Base-by-base conservation (phyloP, 129 eudicot species). In the Daucus carota region DNA sequence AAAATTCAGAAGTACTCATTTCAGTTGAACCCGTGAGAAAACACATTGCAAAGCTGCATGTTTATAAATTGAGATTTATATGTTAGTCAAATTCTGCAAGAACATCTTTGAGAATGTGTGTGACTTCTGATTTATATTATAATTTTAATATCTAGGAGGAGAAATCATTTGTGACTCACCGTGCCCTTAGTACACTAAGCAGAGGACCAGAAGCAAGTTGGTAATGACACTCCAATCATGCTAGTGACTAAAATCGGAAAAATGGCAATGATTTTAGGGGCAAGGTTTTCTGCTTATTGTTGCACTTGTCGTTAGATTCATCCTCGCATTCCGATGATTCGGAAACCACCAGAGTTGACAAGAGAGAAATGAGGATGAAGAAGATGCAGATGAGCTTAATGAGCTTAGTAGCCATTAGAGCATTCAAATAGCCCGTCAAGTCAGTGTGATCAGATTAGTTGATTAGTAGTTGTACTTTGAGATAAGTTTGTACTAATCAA, bases 111-210 rank as follows among this genome's bases (percentile, higher is more conserved):
- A 38, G 50, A 17, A 75, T 50, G 18, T 16, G 13, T 17, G 41
- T 38, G 29, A 31, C 41, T 63, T 63, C 20, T 63, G 0, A 14
- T 63, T 11, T 63, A 14, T 63, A 29, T 1, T 6, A 33, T 67
- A 34, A 22, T 67, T n/a, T n/a, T 34, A 32, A 67, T 34, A 7
- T 5, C 9, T 32, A 43, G 4, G 22, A 50, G 45, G 43, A 8
- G 10, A 29, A 12, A 63, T 0, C 16, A 65, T 18, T n/a, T 17
- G 34, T 50, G 57, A 86, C 96, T 84, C 83, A 90, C 96, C 6
- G 71, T 76, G 82, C 96, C 96, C 75, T 88, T 77, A 18, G 77
- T 82, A 81, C 79, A 63, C n/a, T 88, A 85, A 75, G 36, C 96
- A 88, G n/a, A n/a, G n/a, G n/a, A n/a, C n/a, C n/a, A n/a, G n/a